Conservation (phyloP, 352 stramenopile genomes). For the Thalassiosira pacifica region DNA sequence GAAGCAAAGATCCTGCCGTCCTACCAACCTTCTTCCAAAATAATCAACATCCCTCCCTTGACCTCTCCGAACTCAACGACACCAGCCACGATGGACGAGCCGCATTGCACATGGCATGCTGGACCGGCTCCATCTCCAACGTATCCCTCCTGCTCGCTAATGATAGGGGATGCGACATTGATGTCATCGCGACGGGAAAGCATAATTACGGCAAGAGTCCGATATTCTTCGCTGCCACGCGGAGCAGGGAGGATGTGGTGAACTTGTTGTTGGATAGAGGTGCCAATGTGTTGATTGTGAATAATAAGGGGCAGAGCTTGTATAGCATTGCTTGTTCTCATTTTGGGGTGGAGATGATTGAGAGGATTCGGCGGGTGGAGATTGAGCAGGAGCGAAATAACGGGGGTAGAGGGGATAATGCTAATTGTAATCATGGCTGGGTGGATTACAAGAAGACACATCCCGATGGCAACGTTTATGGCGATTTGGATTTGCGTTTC, state of each 20-base stretch:
- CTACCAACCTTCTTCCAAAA: conserved; percentile 47
- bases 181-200: conserved; percentile 45
- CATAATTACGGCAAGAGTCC: conserved; percentile 80
- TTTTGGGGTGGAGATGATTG: conserved; percentile 55
- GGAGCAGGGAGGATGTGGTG: conserved; percentile 72
- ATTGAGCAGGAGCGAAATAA: conserved; percentile 18
- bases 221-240: conserved; percentile 84
- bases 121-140: conserved; percentile 64
- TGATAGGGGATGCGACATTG: conserved; percentile 64
- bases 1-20: conserved; percentile 36
- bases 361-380: conserved; percentile 41
- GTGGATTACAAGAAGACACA: conserved; percentile 76
- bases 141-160: conserved; percentile 47
- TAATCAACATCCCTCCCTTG: conserved; percentile 27
- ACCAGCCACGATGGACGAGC: conserved; percentile 52
- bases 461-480: conserved; percentile 78
- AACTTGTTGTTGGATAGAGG: conserved; percentile 59
- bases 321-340: conserved; percentile 59
- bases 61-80: conserved; percentile 44
- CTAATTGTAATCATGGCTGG: conserved; percentile 45
- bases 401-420: conserved; percentile 22
- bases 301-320: conserved; percentile 85
- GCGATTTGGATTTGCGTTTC: conserved; percentile 80
- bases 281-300: conserved; percentile 80
- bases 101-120: conserved; percentile 67